These are phyloP conservation scores for Sclerotinia glacialis DNA, from an alignment of 2,329 filamentous ascomycete genomes.

Conservation along the genomic window DNA sequence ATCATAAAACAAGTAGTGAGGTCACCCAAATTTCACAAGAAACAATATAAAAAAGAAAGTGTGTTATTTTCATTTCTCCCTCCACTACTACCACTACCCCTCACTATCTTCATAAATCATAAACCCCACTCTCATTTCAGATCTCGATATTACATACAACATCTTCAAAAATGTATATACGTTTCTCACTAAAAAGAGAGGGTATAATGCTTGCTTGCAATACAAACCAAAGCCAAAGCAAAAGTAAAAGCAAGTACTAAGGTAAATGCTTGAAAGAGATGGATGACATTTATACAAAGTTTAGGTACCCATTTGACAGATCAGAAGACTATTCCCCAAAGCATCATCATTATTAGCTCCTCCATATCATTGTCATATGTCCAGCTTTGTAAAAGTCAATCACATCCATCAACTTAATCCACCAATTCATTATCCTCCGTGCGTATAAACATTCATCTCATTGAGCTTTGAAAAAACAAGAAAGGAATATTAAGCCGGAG, in stretches of 20 bases:
- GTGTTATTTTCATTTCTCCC: too few relatives aligned
- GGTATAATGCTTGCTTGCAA: slow-evolving; percentile 12
- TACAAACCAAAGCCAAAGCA: slow-evolving; percentile 6
- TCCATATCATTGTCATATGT: slow-evolving; percentile 7
- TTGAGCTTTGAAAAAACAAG: not conserved
- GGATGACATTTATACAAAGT: slow-evolving; percentile 5
- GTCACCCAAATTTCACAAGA: too few relatives aligned
- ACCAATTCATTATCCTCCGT: not conserved
- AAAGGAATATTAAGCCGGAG: not conserved
- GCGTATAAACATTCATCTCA: not conserved
- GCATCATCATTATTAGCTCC: slow-evolving; percentile 20
- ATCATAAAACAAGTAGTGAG: too few relatives aligned
- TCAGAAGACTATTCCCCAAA: slow-evolving; percentile 12
- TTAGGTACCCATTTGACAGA: slow-evolving; percentile 4
- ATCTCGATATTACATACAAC: slow-evolving; percentile 10
- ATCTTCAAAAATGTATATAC: not conserved
- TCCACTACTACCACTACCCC: too few relatives aligned
- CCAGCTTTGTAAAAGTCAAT: slow-evolving; percentile 6
- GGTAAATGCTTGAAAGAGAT: not conserved
- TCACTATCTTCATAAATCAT: slow-evolving; percentile 9
- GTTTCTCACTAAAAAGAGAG: not conserved
- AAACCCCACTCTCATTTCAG: slow-evolving; percentile 4
- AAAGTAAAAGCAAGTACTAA: slow-evolving; percentile 1
- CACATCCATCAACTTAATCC: not conserved
- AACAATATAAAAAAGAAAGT: too few relatives aligned